Evolutionary conservation across 805 yeast species (phyloP), one percentile per base, ranked within the genome.

Genomic region (Candida gorgasii): DNA sequence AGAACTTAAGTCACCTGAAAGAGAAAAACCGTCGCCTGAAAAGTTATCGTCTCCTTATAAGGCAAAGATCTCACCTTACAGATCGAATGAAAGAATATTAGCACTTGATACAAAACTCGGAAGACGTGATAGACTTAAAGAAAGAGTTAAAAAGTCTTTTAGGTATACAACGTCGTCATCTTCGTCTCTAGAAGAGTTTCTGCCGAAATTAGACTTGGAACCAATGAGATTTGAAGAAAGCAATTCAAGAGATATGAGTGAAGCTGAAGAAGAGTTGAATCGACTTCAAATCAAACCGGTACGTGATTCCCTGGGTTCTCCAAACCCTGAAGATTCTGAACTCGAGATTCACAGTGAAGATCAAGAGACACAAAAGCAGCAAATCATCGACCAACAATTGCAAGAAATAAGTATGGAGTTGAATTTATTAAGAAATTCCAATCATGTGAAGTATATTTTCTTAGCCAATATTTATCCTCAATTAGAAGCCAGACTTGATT

Each of bases 381-480:
- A 26, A 16, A n/a, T 42, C n/a, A 17, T 42, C 8, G 44, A 42
- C 26, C 22, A 42, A 11, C 45, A 42, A 36, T 27, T 42, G 13
- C 3, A 4, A 3, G 28, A 42, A 14, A 37, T 42, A 8, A 32
- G 26, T 31, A 8, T 9, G 8, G 27, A 42, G 11, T 37, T 43
- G 32, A 19, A 16, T 8, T 36, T n/a, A 16, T 31, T 49, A 30
- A 26, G 46, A 29, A 42, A 38, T 14, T 26, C 49, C n/a, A 40
- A 44, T 14, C 9, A 42, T 15, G 20, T 46, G 12, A 49, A 49
- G 19, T 23, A 41, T 6, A 42, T 44, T 31, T 49, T 41, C 26
- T 19, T 49, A 4, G 5, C 13, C 23, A 22, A 31, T 2, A 38
- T 49, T 4, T 42, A 42, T 33, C 53, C 53, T n/a, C 27, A 42